Evolutionary conservation across 495 filamentous ascomycete species (phyloP), one percentile per base, ranked within the genome.

Genomic region (Hypoxylon perforatum): DNA sequence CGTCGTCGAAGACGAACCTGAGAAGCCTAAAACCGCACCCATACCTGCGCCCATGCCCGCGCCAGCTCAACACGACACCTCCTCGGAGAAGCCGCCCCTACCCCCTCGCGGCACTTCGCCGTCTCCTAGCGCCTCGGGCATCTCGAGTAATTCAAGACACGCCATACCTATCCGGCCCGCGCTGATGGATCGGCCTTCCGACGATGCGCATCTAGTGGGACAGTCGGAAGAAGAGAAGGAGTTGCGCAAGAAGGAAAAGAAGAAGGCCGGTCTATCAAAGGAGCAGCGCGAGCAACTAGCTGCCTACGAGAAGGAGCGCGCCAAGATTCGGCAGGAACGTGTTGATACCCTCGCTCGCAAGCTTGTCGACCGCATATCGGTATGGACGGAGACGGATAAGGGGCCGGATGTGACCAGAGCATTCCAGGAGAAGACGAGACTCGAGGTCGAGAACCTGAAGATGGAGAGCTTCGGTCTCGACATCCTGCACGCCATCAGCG

Each of bases 381-480:
- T 98, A 8, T 97, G 94, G 94, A 97, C 95, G 10, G 95, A 99
- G 77, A 97, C 93, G 3, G 96, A 97, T 80, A 96, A 95, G 80
- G 87, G 88, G 25, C 42, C 75, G 1, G 93, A 96, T 73, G 92
- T 97, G 9, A 97, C 94, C 3, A 77, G 77, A 38, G 93, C 96
- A 1, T 99, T 98, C 77, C 88, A 93, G 72, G 92, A 92, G 73
- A 97, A 98, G 84, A 97, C 88, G 18, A 85, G 89, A n/a, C 87
- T 96, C 22, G 96, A 98, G 78, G 92, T 97, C 12, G 95, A 99
- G 82, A 96, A 97, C 68, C 78, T 98, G 67, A 99, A 98, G 82
- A 98, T 99, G 92, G 95, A 99, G 80, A 94, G 91, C 11, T 99
- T 99, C 73, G 95, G 95, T 36, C 80, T 99, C 35, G 95, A 99